These are phyloP conservation scores for Blepharisma japonicum DNA, from an alignment of 73 alveolate genomes.

Conservation along the genomic window DNA sequence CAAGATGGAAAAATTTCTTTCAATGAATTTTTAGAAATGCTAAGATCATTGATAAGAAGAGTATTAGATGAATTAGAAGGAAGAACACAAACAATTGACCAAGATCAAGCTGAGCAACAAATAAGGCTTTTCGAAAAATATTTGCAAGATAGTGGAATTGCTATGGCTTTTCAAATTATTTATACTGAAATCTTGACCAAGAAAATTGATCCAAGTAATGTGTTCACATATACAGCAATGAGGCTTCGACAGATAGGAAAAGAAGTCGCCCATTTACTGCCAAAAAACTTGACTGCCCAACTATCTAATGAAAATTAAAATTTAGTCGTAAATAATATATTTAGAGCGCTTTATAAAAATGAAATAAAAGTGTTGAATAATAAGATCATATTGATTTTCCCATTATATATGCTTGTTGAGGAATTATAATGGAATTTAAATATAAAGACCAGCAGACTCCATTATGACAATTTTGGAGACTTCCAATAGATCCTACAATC, in stretches of 20 bases:
- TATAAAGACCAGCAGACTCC: no score
- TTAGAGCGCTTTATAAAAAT: no score
- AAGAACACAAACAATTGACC: constrained; percentile 10
- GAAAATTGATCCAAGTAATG: constrained; percentile 41
- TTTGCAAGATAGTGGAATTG: constrained; percentile 43
- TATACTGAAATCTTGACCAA: constrained; percentile 49
- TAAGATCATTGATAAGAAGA: constrained; percentile 6
- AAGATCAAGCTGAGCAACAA: constrained; percentile 33
- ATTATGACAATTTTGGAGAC: no score
- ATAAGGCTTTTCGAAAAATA: constrained; percentile 39
- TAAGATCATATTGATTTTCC: no score
- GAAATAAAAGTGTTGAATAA: no score
- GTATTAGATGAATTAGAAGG: background rate
- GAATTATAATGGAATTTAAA: no score
- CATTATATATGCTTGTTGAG: no score
- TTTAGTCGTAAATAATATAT: no score
- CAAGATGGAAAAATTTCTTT: constrained; percentile 36
- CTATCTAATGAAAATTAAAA: background rate
- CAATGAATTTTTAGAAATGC: constrained; percentile 34
- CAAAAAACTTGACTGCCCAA: constrained; percentile 25
- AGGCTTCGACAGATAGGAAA: constrained; percentile 37
- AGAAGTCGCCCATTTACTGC: constrained; percentile 28
- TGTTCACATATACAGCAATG: constrained; percentile 46
- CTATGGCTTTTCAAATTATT: constrained; percentile 39
- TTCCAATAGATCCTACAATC: no score